Conservation (phyloP, 306 rosid species). For the Glycine tomentella region DNA sequence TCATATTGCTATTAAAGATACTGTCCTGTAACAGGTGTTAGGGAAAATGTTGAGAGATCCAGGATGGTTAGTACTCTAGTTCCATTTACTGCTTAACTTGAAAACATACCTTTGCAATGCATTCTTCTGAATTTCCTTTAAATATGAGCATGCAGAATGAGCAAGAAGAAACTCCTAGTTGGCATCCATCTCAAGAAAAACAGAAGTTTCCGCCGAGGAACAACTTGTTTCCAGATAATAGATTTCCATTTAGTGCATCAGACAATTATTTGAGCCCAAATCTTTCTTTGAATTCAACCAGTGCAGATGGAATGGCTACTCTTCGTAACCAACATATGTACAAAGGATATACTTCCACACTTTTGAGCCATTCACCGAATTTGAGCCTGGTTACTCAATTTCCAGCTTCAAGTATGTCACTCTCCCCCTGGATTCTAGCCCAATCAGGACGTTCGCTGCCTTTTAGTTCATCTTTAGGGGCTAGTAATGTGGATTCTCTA, state of each 20-base stretch:
- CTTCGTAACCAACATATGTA: conserved; percentile 46
- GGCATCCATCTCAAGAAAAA: conserved; percentile 55
- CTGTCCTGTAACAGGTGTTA: conserved; percentile 62
- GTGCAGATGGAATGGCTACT: conserved; percentile 55
- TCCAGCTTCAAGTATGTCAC: conserved; percentile 43
- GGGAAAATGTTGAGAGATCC: conserved; percentile 54
- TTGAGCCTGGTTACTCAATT: conserved; percentile 37
- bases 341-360: conserved; percentile 47
- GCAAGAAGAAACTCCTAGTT: conserved; percentile 50
- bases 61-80: conserved; percentile 57
- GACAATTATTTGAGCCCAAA: conserved; percentile 49
- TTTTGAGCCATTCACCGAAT: conserved; percentile 47
- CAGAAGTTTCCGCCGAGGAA: conserved; percentile 53
- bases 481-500: conserved; percentile 38
- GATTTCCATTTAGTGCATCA: conserved; percentile 58
- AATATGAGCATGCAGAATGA: conserved; percentile 54
- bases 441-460: conserved; percentile 55
- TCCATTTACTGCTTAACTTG: conserved; percentile 52
- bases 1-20: conserved; percentile 50
- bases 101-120: conserved; percentile 37
- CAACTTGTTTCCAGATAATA: conserved; percentile 57
- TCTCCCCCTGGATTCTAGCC: conserved; percentile 49
- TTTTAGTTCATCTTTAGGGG: conserved; percentile 50
- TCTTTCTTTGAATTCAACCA: conserved; percentile 54
- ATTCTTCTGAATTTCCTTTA: conserved; percentile 53